Percentiles rank a stretch among this genome's conserved stretches.
These are phyloP conservation scores for Blumeria graminis DNA, from an alignment of 2,329 filamentous ascomycete species.

Conservation along the genomic window DNA sequence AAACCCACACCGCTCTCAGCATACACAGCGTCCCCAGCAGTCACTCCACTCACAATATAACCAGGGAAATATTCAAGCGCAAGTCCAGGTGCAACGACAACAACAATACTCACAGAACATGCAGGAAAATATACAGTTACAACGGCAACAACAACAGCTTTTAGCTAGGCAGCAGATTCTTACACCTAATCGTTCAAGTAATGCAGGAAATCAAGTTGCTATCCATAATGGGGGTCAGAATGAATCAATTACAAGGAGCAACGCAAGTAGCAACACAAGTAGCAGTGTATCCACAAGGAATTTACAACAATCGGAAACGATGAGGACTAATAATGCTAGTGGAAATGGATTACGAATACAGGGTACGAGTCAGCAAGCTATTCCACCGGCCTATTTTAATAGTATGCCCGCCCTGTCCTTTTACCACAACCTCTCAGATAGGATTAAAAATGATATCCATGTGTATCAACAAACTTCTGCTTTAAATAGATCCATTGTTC, in stretches of 20 bases:
- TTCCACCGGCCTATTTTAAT: background rate
- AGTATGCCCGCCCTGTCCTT: background rate
- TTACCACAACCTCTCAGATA: background rate
- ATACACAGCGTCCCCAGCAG: background rate
- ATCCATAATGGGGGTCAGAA: background rate
- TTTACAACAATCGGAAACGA: background rate
- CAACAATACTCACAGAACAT: background rate
- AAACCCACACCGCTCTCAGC: background rate
- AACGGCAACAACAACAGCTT: constrained; percentile 1
- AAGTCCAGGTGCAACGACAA: background rate
- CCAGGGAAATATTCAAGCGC: constrained; percentile 3
- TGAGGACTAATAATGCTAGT: constrained; percentile 6
- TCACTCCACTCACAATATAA: background rate
- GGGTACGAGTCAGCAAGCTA: background rate
- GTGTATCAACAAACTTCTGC: constrained; percentile 4
- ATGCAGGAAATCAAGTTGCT: background rate
- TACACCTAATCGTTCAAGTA: constrained; percentile 3
- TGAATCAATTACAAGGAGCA: constrained; percentile 3
- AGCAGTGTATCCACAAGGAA: background rate
- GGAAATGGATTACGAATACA: constrained; percentile 6
- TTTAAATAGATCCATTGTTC: constrained; percentile 15
- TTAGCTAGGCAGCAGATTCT: constrained; percentile 5
- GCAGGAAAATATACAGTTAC: background rate
- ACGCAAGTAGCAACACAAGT: background rate
- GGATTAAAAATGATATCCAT: constrained; percentile 6